Base-by-base conservation (phyloP, 768 basidiomycete species). In the Butyriboletus loyo region DNA sequence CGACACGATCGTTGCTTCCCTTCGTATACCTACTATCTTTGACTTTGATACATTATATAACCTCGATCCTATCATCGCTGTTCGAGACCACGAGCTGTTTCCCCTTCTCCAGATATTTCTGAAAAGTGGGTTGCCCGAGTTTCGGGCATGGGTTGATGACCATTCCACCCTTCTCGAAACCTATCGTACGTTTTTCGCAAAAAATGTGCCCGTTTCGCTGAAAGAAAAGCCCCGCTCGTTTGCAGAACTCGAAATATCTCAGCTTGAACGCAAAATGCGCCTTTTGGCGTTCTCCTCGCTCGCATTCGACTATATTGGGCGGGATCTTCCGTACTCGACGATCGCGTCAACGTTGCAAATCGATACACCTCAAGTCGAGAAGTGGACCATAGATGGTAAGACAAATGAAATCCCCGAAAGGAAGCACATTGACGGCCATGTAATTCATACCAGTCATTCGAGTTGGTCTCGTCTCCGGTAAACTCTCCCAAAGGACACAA, bases 301-400 rank as follows among this genome's bases (percentile, higher is more conserved):
- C 30, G 87, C 83, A n/a, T 86, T 87, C 65, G 75, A 86, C 58
- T 80, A 89, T 63, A 78, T 91, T 31, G 89, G 89, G 9, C 80
- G 81, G 41, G 83, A 85, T 59, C 74, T 95, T 14, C 71, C 85
- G 1, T 94, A 94, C 67, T 66, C 81, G 10, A 79, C 77, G 60
- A 82, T 95, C 34, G 85, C 86, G 1, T 74, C 82, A 27, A 75
- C 80, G 13, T 71, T 94, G 39, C 81, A 89, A 57, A 82, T 91
- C 8, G 78, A 83, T 24, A 54, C 68, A 21, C 73, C 78, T 24
- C 75, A 89, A 53, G 89, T 94, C 27, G 92, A 94, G 67, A 84
- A 81, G 62, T 93, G 90, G 89, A 83, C 85, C 36, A 93, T 94
- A 56, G 89, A 93, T 71, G 85, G 91, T 92, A 63, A 54, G 75